phyloP scores from a whole-genome alignment of 169 alveolate species.

The Plasmodium vinckei region DNA sequence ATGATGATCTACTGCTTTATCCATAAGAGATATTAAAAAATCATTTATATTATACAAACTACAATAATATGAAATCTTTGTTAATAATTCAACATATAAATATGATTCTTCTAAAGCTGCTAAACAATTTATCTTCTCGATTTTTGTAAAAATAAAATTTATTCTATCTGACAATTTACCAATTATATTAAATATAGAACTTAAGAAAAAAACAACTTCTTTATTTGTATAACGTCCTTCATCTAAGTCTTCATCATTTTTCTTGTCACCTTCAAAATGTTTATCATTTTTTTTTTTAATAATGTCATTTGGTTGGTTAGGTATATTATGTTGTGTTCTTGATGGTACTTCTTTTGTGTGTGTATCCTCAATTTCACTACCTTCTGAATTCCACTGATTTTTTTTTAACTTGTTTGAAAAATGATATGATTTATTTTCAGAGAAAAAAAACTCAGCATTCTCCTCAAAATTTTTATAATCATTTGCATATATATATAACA shows the following conservation, averaged over 20 bases:
- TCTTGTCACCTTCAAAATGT: neutral
- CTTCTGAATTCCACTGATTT: neutral
- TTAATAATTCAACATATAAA: constrained; percentile 51
- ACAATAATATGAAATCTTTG: constrained; percentile 65
- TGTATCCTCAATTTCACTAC: too few relatives aligned
- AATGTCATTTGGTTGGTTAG: neutral
- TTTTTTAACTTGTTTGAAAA: neutral
- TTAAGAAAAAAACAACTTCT: constrained; percentile 30
- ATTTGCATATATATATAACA: constrained; percentile 41
- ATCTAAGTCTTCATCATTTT: neutral
- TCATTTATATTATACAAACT: constrained; percentile 22
- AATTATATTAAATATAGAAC: constrained; percentile 26
- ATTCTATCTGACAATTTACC: constrained; percentile 45
- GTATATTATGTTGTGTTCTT: neutral
- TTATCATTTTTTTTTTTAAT: neutral
- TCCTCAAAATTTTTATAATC: neutral
- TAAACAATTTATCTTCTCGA: constrained; percentile 57
- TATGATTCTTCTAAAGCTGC: constrained; percentile 63
- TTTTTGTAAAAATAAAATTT: constrained; percentile 48
- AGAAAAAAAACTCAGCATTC: neutral
- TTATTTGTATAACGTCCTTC: neutral
- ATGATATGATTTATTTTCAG: neutral
- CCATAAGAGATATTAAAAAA: constrained; percentile 48
- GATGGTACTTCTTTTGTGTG: neutral
- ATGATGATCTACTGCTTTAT: constrained; percentile 70